These are phyloP conservation scores for Physcomitrium patens DNA, from an alignment of 225 moss, liverwort and hornwort species.

Conservation along the genomic window DNA sequence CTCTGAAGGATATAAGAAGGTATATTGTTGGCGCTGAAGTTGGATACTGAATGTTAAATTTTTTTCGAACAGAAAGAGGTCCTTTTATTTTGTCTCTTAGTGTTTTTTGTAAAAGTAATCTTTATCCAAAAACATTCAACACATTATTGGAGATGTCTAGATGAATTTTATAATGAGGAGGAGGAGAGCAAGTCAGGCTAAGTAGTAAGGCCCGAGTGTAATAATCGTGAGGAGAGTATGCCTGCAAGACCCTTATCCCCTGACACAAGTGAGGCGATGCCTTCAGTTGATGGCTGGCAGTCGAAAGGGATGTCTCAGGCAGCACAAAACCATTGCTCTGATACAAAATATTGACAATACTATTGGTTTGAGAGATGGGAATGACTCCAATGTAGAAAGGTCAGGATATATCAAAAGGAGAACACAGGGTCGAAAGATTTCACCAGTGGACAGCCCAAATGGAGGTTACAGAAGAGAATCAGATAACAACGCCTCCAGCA, in stretches of 20 bases:
- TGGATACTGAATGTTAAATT: neutral
- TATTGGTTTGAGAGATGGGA: slow-evolving; percentile 87
- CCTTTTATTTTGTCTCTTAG: neutral
- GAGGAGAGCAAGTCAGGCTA: slow-evolving; percentile 69
- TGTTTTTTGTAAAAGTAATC: neutral
- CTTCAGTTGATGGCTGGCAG: slow-evolving; percentile 87
- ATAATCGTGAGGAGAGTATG: slow-evolving; percentile 80
- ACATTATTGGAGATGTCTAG: slow-evolving; percentile 33
- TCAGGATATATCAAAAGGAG: slow-evolving; percentile 87
- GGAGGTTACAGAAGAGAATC: slow-evolving; percentile 65
- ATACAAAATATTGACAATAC: slow-evolving; percentile 85
- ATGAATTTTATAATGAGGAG: slow-evolving; percentile 70
- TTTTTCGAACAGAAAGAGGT: neutral
- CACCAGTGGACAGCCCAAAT: slow-evolving; percentile 41
- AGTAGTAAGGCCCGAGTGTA: slow-evolving; percentile 72
- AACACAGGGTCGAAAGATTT: slow-evolving; percentile 67
- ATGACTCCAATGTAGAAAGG: slow-evolving; percentile 91
- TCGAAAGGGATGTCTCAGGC: slow-evolving; percentile 62
- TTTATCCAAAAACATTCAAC: slow-evolving; percentile 14
- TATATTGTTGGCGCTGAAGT: slow-evolving; percentile 23
- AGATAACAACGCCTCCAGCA: slow-evolving; percentile 40
- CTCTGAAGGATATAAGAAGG: too few relatives aligned
- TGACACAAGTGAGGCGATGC: slow-evolving; percentile 92
- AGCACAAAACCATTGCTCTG: slow-evolving; percentile 65
- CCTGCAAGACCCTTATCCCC: slow-evolving; percentile 94